Evolutionary conservation across 345 rosid genomes (phyloP).

Genomic region (Stellera chamaejasme): DNA sequence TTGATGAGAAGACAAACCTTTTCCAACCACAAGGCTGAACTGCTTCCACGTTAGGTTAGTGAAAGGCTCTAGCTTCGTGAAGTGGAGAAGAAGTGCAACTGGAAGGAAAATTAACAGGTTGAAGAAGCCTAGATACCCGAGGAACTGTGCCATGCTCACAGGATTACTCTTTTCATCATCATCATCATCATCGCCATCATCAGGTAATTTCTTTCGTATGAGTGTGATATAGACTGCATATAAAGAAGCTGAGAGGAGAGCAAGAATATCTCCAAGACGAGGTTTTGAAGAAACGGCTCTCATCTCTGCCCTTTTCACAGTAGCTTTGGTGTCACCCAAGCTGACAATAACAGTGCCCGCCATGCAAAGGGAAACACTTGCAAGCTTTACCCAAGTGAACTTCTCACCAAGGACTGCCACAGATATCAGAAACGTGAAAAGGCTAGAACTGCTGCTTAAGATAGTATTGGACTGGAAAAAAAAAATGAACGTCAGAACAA

Average conservation of each 20-base stretch:
- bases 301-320: constrained; percentile 42
- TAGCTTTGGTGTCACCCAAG: constrained; percentile 58
- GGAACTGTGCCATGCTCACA: constrained; percentile 88
- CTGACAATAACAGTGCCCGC: constrained; percentile 84
- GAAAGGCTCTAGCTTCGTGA: constrained; percentile 65
- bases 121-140: constrained; percentile 83
- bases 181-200: constrained; percentile 33
- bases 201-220: constrained; percentile 73
- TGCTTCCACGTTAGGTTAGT: constrained; percentile 51
- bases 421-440: constrained; percentile 83
- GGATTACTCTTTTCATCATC: constrained; percentile 67
- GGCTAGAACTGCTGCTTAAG: constrained; percentile 86
- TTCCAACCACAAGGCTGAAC: constrained; percentile 71
- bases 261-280: constrained; percentile 70
- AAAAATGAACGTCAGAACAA: constrained; percentile 7
- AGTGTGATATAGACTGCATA: constrained; percentile 86
- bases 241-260: constrained; percentile 67
- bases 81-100: constrained; percentile 53
- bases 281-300: constrained; percentile 52
- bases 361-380: constrained; percentile 93
- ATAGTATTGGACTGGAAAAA: constrained; percentile 87
- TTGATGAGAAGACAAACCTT: constrained; percentile 40
- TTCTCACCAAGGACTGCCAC: constrained; percentile 69
- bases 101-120: constrained; percentile 77
- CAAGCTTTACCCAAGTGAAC: constrained; percentile 85